Evolutionary conservation across 2,329 filamentous ascomycete genomes (phyloP).

Genomic region (Podosphaera leucotricha): DNA sequence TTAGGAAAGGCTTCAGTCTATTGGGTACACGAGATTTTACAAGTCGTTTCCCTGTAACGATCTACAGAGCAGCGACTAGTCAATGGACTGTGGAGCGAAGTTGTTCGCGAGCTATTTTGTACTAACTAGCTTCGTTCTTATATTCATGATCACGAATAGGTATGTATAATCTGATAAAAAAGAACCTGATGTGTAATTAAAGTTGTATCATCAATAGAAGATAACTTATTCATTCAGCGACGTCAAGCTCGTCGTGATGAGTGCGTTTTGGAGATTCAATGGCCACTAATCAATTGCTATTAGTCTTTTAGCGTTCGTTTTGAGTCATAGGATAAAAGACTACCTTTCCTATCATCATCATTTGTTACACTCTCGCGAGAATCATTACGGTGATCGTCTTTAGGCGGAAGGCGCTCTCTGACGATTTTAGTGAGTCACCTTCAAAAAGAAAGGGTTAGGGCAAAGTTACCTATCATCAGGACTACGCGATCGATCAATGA

Average conservation of each 20-base stretch:
- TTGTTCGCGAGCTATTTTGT: not conserved
- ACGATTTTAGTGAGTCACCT: not conserved
- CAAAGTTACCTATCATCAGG: constrained; percentile 33
- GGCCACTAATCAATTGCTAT: constrained; percentile 19
- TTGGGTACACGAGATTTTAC: constrained; percentile 1
- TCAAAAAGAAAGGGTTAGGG: not conserved
- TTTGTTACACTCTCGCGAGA: constrained; percentile 39
- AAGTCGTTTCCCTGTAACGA: not conserved
- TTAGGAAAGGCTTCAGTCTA: not conserved
- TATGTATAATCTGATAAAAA: constrained; percentile 15
- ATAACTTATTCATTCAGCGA: constrained; percentile 41
- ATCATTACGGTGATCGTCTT: constrained; percentile 34
- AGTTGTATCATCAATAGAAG: constrained; percentile 9
- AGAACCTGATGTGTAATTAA: constrained; percentile 13
- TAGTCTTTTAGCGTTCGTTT: constrained; percentile 9
- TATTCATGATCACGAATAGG: constrained; percentile 7
- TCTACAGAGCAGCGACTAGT: not conserved
- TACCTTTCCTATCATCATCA: constrained; percentile 80
- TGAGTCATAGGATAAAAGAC: constrained; percentile 10
- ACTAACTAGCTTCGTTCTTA: not conserved
- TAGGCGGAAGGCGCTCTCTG: constrained; percentile 23
- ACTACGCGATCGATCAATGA: constrained; percentile 46
- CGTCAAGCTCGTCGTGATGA: constrained; percentile 75
- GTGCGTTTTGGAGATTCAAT: constrained; percentile 44
- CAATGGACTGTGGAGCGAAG: not conserved